Evolutionary conservation across 179 eudicot genomes (phyloP).

Genomic region (Beta corolliflora): DNA sequence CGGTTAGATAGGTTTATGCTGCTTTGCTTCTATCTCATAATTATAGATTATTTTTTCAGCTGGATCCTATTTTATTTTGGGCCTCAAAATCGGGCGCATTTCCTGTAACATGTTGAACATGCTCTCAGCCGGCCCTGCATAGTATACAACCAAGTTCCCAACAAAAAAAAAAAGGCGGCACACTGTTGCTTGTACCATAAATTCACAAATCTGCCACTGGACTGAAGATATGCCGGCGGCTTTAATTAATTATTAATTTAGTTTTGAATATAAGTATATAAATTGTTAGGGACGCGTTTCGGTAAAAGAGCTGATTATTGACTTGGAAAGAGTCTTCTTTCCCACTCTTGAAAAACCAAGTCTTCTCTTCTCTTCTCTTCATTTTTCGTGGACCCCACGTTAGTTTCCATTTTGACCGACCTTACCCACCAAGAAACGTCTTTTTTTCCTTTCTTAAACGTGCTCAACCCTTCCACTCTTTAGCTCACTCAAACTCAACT

Average conservation of each 20-base stretch:
- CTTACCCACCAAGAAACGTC: slow-evolving; percentile 21
- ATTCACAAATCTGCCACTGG: not conserved
- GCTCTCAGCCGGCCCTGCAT: too few species aligned
- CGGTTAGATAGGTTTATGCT: too few species aligned
- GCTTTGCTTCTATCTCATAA: too few species aligned
- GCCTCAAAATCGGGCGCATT: too few species aligned
- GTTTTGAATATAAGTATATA: too few species aligned
- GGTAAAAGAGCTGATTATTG: not conserved
- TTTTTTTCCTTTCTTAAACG: not conserved
- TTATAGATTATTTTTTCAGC: too few species aligned
- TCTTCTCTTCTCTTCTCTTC: not conserved
- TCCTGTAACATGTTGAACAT: too few species aligned
- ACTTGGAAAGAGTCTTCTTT: not conserved
- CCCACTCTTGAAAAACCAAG: not conserved
- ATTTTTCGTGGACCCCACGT: slow-evolving; percentile 18
- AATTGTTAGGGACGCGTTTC: not conserved
- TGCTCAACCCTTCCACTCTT: slow-evolving; percentile 9
- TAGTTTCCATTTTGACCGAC: slow-evolving; percentile 25
- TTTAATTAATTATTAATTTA: not conserved
- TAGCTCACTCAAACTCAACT: slow-evolving; percentile 21
- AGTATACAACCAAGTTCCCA: too few species aligned
- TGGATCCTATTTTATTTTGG: too few species aligned
- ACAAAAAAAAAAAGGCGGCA: too few species aligned
- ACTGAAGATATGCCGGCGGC: not conserved
- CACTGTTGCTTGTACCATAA: too few species aligned